Percentiles rank a stretch among this genome's conserved stretches.
These are phyloP conservation scores for Primulina huaijiensis DNA, from an alignment of 257 asterid species.

Conservation along the genomic window DNA sequence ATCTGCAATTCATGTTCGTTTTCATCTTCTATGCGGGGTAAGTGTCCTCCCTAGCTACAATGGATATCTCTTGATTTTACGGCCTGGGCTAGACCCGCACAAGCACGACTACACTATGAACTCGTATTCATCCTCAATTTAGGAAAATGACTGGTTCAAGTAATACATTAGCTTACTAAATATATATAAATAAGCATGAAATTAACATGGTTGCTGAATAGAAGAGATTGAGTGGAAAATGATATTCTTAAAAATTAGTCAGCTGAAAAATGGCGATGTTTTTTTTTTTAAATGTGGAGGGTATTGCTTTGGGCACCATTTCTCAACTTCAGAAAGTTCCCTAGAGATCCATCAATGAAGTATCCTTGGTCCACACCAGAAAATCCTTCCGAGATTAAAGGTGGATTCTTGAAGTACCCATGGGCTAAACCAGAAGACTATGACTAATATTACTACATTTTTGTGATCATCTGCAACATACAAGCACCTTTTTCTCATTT, in stretches of 20 bases:
- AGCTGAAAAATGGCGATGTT: not conserved
- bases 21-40: conserved; percentile 86
- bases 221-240: too few relatives aligned
- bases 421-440: conserved; percentile 79
- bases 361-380: conserved; percentile 79
- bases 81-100: too few relatives aligned
- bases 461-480: not conserved
- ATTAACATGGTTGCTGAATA: too few relatives aligned
- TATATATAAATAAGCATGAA: too few relatives aligned
- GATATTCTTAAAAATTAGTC: not conserved
- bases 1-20: conserved; percentile 78
- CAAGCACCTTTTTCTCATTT: too few relatives aligned
- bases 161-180: too few relatives aligned
- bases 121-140: too few relatives aligned
- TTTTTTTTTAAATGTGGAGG: conserved; percentile 26
- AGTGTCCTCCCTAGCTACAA: conserved; percentile 16
- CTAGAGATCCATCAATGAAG: conserved; percentile 75
- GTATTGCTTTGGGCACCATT: conserved; percentile 84
- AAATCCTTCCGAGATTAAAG: conserved; percentile 53
- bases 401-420: conserved; percentile 57
- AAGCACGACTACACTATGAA: too few relatives aligned
- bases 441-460: conserved; percentile 28
- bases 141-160: too few relatives aligned
- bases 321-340: conserved; percentile 78
- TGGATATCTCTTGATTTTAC: too few relatives aligned